phyloP scores from a whole-genome alignment of 2,329 filamentous ascomycete species.

The Fulvia fulva region DNA sequence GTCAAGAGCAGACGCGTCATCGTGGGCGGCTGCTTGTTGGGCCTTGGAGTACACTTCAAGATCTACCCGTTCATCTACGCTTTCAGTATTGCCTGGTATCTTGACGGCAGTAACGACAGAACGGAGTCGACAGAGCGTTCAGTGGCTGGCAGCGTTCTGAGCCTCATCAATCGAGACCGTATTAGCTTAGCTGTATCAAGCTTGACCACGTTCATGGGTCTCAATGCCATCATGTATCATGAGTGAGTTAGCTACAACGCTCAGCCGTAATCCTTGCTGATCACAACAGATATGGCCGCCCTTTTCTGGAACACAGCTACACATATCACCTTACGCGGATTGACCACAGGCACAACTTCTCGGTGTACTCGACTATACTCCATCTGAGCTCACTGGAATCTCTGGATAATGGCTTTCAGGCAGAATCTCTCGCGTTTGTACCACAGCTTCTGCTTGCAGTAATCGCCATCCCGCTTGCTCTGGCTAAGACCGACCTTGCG shows the following conservation, averaged over 20 bases:
- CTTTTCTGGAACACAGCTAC: conserved; percentile 86
- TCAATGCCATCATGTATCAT: conserved; percentile 77
- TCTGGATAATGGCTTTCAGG: conserved; percentile 41
- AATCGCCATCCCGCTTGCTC: conserved; percentile 66
- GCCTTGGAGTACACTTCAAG: conserved; percentile 90
- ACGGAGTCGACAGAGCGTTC: conserved; percentile 26
- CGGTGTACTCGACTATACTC: conserved; percentile 86
- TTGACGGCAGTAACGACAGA: conserved; percentile 49
- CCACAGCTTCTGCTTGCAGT: conserved; percentile 82
- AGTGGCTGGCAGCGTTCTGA: conserved; percentile 4
- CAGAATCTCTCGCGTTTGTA: conserved; percentile 81
- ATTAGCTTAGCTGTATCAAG: conserved; percentile 61
- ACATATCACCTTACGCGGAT: conserved; percentile 88
- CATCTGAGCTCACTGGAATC: conserved; percentile 73
- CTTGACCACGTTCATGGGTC: conserved; percentile 64
- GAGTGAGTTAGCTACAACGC: conserved; percentile 51
- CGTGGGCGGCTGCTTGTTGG: conserved; percentile 71
- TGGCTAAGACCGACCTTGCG: conserved; percentile 78
- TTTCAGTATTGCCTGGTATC: conserved; percentile 73
- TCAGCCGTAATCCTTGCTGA: conserved; percentile 9
- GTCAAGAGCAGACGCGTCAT: conserved; percentile 59
- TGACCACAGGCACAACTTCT: conserved; percentile 98
- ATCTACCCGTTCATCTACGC: conserved; percentile 98
- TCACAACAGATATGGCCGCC: conserved; percentile 62
- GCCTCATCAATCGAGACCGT: conserved; percentile 37